phyloP scores from a whole-genome alignment of 441 rosid species.

The Euphorbia corollata region DNA sequence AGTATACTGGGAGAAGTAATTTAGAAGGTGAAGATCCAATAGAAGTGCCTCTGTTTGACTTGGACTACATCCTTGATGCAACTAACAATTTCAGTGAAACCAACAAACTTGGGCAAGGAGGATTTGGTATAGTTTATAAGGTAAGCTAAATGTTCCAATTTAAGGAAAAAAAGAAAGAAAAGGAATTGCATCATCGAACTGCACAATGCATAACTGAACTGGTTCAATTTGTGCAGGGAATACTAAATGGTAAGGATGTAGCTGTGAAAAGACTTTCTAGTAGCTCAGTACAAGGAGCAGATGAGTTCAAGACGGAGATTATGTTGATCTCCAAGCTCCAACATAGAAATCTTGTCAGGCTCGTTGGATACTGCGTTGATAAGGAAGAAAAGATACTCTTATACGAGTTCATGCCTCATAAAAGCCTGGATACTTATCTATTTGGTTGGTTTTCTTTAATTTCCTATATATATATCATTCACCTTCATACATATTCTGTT shows the following conservation, averaged over 20 bases:
- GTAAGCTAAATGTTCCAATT: not conserved
- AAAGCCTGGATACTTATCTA: constrained; percentile 21
- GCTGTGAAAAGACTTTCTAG: constrained; percentile 20
- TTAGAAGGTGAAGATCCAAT: constrained; percentile 7
- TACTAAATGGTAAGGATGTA: constrained; percentile 19
- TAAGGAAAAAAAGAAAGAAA: too few relatives aligned
- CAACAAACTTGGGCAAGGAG: constrained; percentile 29
- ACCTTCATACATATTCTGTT: too few relatives aligned
- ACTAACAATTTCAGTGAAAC: constrained; percentile 16
- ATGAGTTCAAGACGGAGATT: constrained; percentile 22
- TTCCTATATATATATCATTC: too few relatives aligned
- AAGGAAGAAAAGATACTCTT: constrained; percentile 21
- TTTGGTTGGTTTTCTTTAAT: constrained; percentile 19
- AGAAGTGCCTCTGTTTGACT: constrained; percentile 17
- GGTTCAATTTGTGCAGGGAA: constrained; percentile 17
- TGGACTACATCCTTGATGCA: constrained; percentile 13
- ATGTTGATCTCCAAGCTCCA: constrained; percentile 24
- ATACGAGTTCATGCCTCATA: constrained; percentile 27
- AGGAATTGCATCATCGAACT: not conserved
- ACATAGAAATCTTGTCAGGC: constrained; percentile 26
- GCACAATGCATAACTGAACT: too few relatives aligned
- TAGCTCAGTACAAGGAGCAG: constrained; percentile 17
- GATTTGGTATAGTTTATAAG: constrained; percentile 22
- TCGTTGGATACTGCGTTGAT: constrained; percentile 20
- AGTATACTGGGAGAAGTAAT: not conserved